Evolutionary conservation across 257 asterid genomes (phyloP).

Genomic region (Marsdenia floribunda): DNA sequence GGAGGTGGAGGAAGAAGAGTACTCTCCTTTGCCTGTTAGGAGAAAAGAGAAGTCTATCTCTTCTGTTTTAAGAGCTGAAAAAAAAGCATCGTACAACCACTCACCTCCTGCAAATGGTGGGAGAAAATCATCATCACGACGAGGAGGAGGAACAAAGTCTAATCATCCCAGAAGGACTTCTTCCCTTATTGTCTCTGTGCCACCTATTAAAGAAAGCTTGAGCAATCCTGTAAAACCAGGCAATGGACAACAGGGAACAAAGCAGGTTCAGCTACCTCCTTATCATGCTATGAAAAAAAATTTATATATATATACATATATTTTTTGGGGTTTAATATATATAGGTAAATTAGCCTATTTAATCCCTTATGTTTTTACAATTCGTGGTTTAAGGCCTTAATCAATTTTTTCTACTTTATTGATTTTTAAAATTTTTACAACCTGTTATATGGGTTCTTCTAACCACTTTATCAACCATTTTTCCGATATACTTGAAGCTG

Average conservation of each 20-base stretch:
- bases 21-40: background rate
- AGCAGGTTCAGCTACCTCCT: background rate
- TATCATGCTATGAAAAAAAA: too few species aligned
- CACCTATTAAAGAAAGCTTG: background rate
- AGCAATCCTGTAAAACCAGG: background rate
- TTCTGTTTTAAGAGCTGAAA: constrained; percentile 7
- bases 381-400: too few species aligned
- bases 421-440: too few species aligned
- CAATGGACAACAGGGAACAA: background rate
- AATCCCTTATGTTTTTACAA: too few species aligned
- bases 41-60: constrained; percentile 21
- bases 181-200: background rate
- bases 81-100: background rate
- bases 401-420: too few species aligned
- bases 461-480: too few species aligned
- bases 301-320: too few species aligned
- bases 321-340: too few species aligned
- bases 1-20: constrained; percentile 9
- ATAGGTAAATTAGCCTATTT: too few species aligned
- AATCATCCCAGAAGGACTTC: background rate
- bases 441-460: too few species aligned
- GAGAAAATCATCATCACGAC: constrained; percentile 1
- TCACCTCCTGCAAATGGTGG: background rate
- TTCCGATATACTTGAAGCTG: too few species aligned
- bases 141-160: background rate